Conservation (phyloP, 257 asterid genomes). For the Pogostemon cablin region DNA sequence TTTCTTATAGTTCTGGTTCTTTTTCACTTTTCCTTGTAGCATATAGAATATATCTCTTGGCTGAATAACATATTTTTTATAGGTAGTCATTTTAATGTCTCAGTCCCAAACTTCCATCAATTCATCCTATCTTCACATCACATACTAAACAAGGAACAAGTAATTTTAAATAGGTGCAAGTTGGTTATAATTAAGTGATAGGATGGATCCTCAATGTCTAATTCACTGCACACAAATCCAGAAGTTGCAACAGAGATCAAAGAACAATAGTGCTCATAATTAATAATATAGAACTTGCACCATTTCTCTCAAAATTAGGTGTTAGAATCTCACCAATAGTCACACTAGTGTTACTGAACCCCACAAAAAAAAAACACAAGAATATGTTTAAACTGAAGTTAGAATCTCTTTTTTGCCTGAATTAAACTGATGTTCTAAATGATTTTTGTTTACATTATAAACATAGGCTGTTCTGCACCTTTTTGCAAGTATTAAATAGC, state of each 20-base stretch:
- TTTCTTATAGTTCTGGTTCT: background rate
- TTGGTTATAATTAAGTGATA: background rate
- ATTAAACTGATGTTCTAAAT: too few species aligned
- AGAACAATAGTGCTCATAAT: too few species aligned
- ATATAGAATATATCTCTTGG: constrained; percentile 2
- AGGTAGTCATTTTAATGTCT: background rate
- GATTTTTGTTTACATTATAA: background rate
- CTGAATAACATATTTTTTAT: background rate
- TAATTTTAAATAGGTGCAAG: background rate
- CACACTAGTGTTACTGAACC: too few species aligned
- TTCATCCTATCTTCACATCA: background rate
- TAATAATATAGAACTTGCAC: too few species aligned
- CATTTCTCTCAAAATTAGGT: too few species aligned
- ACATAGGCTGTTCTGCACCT: constrained; percentile 8
- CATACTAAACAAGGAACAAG: constrained; percentile 1
- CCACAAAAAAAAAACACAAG: background rate
- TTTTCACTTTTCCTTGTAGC: constrained; percentile 15
- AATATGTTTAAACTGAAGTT: too few species aligned
- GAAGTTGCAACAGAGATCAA: background rate
- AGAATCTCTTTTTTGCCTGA: too few species aligned
- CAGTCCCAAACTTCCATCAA: background rate
- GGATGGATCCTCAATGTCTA: background rate
- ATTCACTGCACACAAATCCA: background rate
- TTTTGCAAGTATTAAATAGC: background rate
- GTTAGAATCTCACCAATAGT: too few species aligned